A percentile compares a stretch with the other conserved stretches of the same genome.
These are phyloP conservation scores for Ceratobasidium sp. DNA, from an alignment of 1,284 basidiomycete genomes.

Conservation along the genomic window DNA sequence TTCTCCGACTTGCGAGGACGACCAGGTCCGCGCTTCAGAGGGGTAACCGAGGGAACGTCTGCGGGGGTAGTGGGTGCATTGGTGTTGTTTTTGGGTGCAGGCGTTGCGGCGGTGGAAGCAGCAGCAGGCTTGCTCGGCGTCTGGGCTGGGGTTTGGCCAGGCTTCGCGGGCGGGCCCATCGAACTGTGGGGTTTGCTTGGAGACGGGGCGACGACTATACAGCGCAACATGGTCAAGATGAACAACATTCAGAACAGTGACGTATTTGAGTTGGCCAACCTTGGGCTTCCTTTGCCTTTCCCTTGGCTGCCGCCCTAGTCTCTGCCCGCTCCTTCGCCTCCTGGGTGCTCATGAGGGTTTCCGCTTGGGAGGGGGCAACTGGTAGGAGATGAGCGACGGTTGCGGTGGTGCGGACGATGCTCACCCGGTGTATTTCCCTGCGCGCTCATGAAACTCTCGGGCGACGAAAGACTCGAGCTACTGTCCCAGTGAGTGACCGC, in stretches of 20 bases:
- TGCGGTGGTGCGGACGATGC: no score
- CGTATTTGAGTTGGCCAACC: not conserved
- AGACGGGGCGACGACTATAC: not conserved
- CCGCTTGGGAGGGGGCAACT: constrained; percentile 29
- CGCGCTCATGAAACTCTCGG: not conserved
- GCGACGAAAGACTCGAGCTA: not conserved
- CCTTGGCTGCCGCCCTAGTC: constrained; percentile 10
- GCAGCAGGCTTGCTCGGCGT: not conserved
- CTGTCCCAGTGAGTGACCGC: no score
- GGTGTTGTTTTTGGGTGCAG: not conserved
- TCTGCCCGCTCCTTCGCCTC: constrained; percentile 28
- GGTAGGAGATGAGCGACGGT: no score
- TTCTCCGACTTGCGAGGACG: constrained; percentile 35
- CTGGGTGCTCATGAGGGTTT: constrained; percentile 32
- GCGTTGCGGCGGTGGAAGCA: not conserved
- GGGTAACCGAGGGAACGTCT: not conserved
- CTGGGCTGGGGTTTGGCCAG: not conserved
- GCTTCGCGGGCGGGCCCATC: constrained; percentile 23
- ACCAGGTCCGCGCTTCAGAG: constrained; percentile 21
- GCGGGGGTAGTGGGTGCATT: not conserved
- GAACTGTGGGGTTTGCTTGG: not conserved
- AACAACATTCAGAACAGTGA: not conserved
- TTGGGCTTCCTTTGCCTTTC: constrained; percentile 19
- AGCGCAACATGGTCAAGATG: not conserved
- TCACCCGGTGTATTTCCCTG: constrained; percentile 13